These are phyloP conservation scores for Cercospora beticola DNA, from an alignment of 2,329 filamentous ascomycete species.

Conservation along the genomic window DNA sequence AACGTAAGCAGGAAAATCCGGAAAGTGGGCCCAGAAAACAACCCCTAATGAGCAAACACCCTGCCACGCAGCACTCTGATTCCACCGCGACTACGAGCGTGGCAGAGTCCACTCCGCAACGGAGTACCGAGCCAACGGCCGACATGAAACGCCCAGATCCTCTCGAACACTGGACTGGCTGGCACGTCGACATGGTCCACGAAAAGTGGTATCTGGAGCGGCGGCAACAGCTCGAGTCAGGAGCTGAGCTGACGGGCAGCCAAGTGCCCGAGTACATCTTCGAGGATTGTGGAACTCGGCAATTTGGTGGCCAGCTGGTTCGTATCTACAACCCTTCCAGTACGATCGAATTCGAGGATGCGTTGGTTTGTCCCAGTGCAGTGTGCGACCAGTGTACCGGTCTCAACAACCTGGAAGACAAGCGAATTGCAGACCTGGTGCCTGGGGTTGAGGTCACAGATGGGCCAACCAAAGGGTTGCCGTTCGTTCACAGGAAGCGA, in stretches of 20 bases:
- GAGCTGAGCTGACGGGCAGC: not conserved
- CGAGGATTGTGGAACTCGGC: not conserved
- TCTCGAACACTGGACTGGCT: not conserved
- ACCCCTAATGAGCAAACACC: not conserved
- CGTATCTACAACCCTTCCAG: not conserved
- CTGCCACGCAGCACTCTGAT: not conserved
- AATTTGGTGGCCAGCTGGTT: not conserved
- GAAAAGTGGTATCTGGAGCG: not conserved
- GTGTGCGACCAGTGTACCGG: not conserved
- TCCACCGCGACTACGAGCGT: not conserved
- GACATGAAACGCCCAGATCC: not conserved
- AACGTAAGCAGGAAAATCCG: not conserved
- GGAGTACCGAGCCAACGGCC: not conserved
- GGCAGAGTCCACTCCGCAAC: not conserved
- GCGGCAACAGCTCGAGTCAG: not conserved
- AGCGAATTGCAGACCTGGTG: not conserved
- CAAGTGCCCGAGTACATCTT: not conserved
- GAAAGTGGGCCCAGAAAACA: not conserved
- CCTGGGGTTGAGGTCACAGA: not conserved
- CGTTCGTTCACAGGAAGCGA: not conserved
- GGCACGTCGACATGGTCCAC: not conserved
- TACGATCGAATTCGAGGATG: not conserved
- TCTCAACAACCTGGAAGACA: not conserved
- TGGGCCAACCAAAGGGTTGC: not conserved
- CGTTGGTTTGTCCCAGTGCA: not conserved